Base-by-base conservation (phyloP, 257 asterid genomes). In the Scutellaria galericulata region DNA sequence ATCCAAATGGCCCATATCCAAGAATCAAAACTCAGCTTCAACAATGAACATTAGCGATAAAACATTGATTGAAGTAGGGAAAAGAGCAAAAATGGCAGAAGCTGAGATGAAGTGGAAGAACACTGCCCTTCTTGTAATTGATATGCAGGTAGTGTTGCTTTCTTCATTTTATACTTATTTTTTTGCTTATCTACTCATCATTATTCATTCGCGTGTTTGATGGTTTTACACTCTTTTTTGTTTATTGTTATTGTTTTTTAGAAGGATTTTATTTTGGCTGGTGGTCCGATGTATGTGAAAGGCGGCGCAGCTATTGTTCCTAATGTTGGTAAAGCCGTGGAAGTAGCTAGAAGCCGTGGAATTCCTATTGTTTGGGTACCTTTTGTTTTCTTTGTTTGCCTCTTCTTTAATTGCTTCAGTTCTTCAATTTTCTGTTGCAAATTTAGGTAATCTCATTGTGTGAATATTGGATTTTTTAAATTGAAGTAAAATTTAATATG, bases 91-190 rank as follows among this genome's bases (percentile, higher is more conserved):
- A 83, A 88, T 92, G 97, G 90, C 83, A 52, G 66, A 70, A 46
- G 54, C 15, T 61, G 81, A 86, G 60, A 35, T 37, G 48, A 84
- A 82, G 66, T 88, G 93, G 98, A 88, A 76, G 47, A 75, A 60
- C 77, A 89, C 96, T 31, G 97, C 97, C 74, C 92, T 90, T 54
- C 88, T 93, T 11, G 92, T 93, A 42, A 86, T 93, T 70, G 98
- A 88, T 78, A 90, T 93, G 98, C 97, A 93, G 97, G 97, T 87
- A 7, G 11, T 27, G 24, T 77, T 4, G 9, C 0, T 64, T 54
- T 31, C 31, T 60, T 22, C 11, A 22, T 52, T 13, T 9, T 8
- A 44, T 10, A 31, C 57, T 20, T 41, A 37, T 6, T 40, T 7
- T 53, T 61, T 5, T 9, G 48, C 6, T n/a, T 14, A 13, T 45